These are phyloP conservation scores for Volvox africanus DNA, from an alignment of 139 green algal species.

Conservation along the genomic window DNA sequence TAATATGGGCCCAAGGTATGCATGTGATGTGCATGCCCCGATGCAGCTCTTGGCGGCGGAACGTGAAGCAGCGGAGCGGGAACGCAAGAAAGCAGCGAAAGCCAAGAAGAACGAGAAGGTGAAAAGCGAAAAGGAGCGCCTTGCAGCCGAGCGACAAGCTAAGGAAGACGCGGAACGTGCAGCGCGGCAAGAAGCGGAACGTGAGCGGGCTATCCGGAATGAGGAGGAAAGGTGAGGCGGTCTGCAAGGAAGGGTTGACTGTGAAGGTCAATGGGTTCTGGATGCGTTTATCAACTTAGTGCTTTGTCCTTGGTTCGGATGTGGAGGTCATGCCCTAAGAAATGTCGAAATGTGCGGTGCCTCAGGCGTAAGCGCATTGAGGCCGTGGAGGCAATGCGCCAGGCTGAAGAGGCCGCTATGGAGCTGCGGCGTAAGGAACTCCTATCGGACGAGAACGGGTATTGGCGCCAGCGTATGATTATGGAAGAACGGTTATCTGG, in stretches of 20 bases:
- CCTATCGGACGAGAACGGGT: slow-evolving; percentile 80
- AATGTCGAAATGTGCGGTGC: not conserved
- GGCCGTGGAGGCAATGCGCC: slow-evolving; percentile 59
- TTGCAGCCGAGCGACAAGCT: slow-evolving; percentile 58
- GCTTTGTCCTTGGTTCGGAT: too few relatives aligned
- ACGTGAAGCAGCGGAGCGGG: slow-evolving; percentile 60
- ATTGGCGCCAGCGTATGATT: slow-evolving; percentile 83
- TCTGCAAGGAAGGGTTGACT: too few relatives aligned
- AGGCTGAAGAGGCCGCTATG: slow-evolving; percentile 77
- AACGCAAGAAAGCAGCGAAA: slow-evolving; percentile 64
- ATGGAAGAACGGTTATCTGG: slow-evolving; percentile 58
- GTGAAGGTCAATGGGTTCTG: too few relatives aligned
- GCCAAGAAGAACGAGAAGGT: slow-evolving; percentile 73
- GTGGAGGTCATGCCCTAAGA: too few relatives aligned
- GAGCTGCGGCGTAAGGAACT: slow-evolving; percentile 80
- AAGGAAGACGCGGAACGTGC: slow-evolving; percentile 56
- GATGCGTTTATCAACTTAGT: too few relatives aligned
- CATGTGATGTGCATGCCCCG: not conserved
- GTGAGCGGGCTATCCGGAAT: slow-evolving; percentile 36
- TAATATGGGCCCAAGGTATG: not conserved
- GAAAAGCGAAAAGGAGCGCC: slow-evolving; percentile 73
- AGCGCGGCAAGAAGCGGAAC: slow-evolving; percentile 52
- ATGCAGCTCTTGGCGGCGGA: slow-evolving; percentile 58
- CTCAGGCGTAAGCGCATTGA: slow-evolving; percentile 59
- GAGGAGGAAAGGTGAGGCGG: slow-evolving; percentile 46